Percentiles rank a stretch among this genome's conserved stretches.
Evolutionary conservation across 2,329 filamentous ascomycete genomes (phyloP).

Genomic region (Aaosphaeria pasadenensis): DNA sequence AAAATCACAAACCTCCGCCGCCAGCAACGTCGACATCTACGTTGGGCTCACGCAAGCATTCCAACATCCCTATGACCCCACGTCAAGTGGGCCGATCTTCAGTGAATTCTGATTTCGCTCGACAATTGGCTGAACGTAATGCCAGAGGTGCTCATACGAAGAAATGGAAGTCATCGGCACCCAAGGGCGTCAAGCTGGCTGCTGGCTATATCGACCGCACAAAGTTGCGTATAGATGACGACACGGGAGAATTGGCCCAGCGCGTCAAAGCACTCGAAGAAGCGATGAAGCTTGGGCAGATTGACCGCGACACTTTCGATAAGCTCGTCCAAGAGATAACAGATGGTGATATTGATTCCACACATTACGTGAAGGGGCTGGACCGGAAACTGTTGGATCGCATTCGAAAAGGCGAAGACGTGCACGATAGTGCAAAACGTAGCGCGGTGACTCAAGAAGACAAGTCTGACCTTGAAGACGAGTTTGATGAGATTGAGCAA

Average conservation of each 20-base stretch:
- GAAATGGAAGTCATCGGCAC: slow-evolving; percentile 74
- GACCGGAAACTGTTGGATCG: slow-evolving; percentile 78
- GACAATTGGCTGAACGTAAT: slow-evolving; percentile 75
- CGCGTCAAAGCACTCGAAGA: slow-evolving; percentile 78
- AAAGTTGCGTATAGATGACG: slow-evolving; percentile 55
- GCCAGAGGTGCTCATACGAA: slow-evolving; percentile 57
- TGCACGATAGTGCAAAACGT: slow-evolving; percentile 19
- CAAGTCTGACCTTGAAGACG: slow-evolving; percentile 41
- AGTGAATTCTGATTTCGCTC: slow-evolving; percentile 68
- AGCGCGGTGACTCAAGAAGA: slow-evolving; percentile 31
- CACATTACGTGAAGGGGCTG: slow-evolving; percentile 87
- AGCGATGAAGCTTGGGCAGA: slow-evolving; percentile 76
- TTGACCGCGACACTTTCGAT: slow-evolving; percentile 77
- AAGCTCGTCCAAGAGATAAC: slow-evolving; percentile 71
- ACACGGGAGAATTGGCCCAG: slow-evolving; percentile 56
- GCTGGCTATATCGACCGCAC: slow-evolving; percentile 83
- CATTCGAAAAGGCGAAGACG: slow-evolving; percentile 63
- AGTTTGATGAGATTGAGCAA: slow-evolving; percentile 53
- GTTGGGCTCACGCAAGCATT: slow-evolving; percentile 73
- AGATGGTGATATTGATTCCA: slow-evolving; percentile 75
- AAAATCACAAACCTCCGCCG: slow-evolving; percentile 20
- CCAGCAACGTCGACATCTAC: slow-evolving; percentile 44
- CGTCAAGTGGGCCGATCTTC: slow-evolving; percentile 59
- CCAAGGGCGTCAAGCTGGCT: slow-evolving; percentile 78
- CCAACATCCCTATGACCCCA: slow-evolving; percentile 94